Percentiles rank a stretch among this genome's conserved stretches.
These are phyloP conservation scores for Backusella sp. DNA, from an alignment of 192 early-diverging fungal species.

Conservation along the genomic window DNA sequence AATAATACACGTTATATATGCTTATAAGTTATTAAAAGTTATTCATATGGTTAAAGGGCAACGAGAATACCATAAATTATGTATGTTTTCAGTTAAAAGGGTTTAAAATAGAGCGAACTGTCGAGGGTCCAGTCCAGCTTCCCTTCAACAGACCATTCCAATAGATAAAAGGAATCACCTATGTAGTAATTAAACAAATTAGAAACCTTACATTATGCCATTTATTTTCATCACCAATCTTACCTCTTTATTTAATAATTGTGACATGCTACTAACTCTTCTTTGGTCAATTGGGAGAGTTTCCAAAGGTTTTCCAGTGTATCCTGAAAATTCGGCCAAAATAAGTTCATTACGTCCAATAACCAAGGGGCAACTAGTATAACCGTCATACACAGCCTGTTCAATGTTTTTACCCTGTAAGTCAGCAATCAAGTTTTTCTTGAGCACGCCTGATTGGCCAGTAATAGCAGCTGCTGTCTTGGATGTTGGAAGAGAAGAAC, in stretches of 20 bases:
- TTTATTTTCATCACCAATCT: neutral
- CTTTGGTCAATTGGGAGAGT: constrained; percentile 87
- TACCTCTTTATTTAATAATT: constrained; percentile 76
- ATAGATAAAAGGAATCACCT: constrained; percentile 79
- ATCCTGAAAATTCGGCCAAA: constrained; percentile 85
- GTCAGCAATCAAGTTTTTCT: constrained; percentile 67
- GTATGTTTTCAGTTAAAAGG: constrained; percentile 23
- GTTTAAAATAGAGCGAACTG: constrained; percentile 55
- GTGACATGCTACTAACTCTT: constrained; percentile 60
- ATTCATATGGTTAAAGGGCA: neutral
- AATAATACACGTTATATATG: too few relatives aligned
- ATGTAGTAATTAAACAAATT: constrained; percentile 1
- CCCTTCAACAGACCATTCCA: constrained; percentile 82
- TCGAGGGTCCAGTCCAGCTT: constrained; percentile 69
- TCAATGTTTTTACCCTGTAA: constrained; percentile 53
- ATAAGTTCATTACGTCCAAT: constrained; percentile 79
- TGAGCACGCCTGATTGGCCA: constrained; percentile 69
- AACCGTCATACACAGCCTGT: constrained; percentile 71
- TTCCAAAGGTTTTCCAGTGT: constrained; percentile 67
- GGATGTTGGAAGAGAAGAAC: constrained; percentile 79
- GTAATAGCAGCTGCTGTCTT: constrained; percentile 90
- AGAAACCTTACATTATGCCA: neutral
- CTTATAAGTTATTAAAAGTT: neutral
- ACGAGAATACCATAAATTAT: neutral
- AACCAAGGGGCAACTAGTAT: constrained; percentile 82